A percentile compares a stretch with the other conserved stretches of the same genome.
phyloP scores from a whole-genome alignment of 805 yeast genomes.

The Saccharomyces paradoxus region DNA sequence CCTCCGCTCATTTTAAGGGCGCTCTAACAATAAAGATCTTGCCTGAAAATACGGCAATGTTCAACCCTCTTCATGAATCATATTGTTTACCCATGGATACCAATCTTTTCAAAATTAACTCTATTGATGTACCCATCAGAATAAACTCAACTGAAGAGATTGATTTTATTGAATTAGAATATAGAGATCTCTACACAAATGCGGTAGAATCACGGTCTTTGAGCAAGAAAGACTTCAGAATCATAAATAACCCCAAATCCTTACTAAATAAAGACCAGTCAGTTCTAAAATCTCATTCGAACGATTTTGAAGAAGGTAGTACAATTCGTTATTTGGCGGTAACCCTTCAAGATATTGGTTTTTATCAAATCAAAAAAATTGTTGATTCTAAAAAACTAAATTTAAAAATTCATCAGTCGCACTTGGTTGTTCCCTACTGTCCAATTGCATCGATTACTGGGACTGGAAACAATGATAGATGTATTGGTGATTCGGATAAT shows the following conservation, averaged over 20 bases:
- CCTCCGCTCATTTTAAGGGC: conserved; percentile 63
- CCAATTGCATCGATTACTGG: conserved; percentile 55
- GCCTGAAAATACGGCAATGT: conserved; percentile 81
- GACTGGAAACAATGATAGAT: conserved; percentile 40
- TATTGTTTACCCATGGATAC: conserved; percentile 48
- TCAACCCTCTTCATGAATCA: conserved; percentile 65
- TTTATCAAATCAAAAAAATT: conserved; percentile 63
- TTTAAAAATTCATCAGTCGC: conserved; percentile 52
- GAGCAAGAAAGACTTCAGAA: conserved; percentile 48
- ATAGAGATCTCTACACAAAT: conserved; percentile 47
- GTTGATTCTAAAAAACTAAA: conserved; percentile 56
- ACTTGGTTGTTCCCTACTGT: conserved; percentile 62
- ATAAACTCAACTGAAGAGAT: conserved; percentile 75
- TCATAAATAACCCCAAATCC: conserved; percentile 18
- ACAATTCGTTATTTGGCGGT: conserved; percentile 51
- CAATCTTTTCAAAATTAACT: conserved; percentile 7
- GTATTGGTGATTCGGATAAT: conserved; percentile 53
- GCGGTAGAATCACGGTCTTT: conserved; percentile 42
- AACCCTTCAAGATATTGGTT: conserved; percentile 63
- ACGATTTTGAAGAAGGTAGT: conserved; percentile 8
- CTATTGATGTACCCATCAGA: conserved; percentile 51
- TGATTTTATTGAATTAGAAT: conserved; percentile 55
- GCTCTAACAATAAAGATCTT: conserved; percentile 75
- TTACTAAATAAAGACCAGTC: conserved; percentile 8
- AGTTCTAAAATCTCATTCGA: conserved; percentile 10